Conservation (phyloP, 208 protist genomes). For the Crithidia acanthocephali region DNA sequence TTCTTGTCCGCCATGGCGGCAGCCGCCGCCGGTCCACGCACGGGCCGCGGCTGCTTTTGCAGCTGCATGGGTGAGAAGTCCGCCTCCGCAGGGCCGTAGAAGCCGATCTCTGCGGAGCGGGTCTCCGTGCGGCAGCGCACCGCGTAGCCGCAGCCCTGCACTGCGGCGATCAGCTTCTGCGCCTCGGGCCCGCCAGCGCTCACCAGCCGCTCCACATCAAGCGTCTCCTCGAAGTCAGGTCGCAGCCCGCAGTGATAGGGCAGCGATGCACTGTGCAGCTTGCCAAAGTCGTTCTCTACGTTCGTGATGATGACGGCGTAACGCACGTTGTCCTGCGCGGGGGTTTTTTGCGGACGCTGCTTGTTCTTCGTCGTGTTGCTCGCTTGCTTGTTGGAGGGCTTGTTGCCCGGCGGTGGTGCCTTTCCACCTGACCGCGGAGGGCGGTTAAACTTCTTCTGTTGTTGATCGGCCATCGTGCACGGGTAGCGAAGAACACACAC, state of each 20-base stretch:
- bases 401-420: not conserved
- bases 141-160: slow-evolving; percentile 54
- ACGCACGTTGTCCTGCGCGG: slow-evolving; percentile 27
- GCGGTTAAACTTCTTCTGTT: not conserved
- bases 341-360: not conserved
- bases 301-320: slow-evolving; percentile 87
- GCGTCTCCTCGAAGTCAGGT: slow-evolving; percentile 26
- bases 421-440: not conserved
- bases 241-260: slow-evolving; percentile 60
- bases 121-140: slow-evolving; percentile 75
- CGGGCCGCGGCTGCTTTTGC: slow-evolving; percentile 16
- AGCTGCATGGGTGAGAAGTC: slow-evolving; percentile 47
- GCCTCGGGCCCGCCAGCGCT: not conserved
- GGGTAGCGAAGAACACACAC: too few relatives aligned
- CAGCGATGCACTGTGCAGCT: slow-evolving; percentile 62
- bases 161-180: not conserved
- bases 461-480: not conserved
- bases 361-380: not conserved
- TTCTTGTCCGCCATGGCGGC: slow-evolving; percentile 10
- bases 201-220: slow-evolving; percentile 30
- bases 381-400: not conserved
- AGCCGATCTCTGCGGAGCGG: slow-evolving; percentile 67
- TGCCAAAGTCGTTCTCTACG: slow-evolving; percentile 85
- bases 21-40: not conserved
- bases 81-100: slow-evolving; percentile 66